Conservation (phyloP, 1,139 yeast species). For the Yamadazyma dushanensis region DNA sequence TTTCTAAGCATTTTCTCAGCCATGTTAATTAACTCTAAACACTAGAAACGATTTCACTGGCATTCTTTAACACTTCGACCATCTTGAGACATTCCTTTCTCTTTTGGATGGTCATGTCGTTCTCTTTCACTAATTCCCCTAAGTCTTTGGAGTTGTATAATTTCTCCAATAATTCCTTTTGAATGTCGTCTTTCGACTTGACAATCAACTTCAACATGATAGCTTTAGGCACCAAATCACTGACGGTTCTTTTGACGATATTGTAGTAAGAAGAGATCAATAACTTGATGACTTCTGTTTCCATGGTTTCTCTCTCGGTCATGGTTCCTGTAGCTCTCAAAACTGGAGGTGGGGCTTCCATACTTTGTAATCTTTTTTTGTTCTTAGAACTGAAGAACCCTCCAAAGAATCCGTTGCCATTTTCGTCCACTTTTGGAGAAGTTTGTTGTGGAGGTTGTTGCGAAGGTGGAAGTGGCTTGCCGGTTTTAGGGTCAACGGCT, state of each 20-base stretch:
- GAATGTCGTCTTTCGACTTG: conserved; percentile 82
- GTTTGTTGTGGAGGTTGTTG: conserved; percentile 36
- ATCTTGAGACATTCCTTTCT: conserved; percentile 92
- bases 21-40: conserved; percentile 42
- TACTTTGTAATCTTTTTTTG: conserved; percentile 89
- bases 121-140: conserved; percentile 82
- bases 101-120: conserved; percentile 89
- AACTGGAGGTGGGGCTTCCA: conserved; percentile 97
- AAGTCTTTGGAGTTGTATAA: conserved; percentile 77
- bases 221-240: conserved; percentile 93
- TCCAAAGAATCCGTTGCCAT: conserved; percentile 80
- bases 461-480: conserved; percentile 65
- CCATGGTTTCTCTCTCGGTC: conserved; percentile 95
- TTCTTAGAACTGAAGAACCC: conserved; percentile 92
- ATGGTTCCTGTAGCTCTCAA: conserved; percentile 92
- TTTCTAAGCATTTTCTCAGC: background rate
- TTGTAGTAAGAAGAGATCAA: conserved; percentile 86
- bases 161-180: conserved; percentile 84
- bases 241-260: conserved; percentile 90
- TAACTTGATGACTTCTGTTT: conserved; percentile 93
- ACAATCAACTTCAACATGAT: conserved; percentile 89
- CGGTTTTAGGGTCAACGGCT: conserved; percentile 89
- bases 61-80: conserved; percentile 89
- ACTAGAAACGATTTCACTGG: conserved; percentile 87
- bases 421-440: conserved; percentile 33